These are phyloP conservation scores for Dryas integrifolia DNA, from an alignment of 331 rosid species.

Conservation along the genomic window DNA sequence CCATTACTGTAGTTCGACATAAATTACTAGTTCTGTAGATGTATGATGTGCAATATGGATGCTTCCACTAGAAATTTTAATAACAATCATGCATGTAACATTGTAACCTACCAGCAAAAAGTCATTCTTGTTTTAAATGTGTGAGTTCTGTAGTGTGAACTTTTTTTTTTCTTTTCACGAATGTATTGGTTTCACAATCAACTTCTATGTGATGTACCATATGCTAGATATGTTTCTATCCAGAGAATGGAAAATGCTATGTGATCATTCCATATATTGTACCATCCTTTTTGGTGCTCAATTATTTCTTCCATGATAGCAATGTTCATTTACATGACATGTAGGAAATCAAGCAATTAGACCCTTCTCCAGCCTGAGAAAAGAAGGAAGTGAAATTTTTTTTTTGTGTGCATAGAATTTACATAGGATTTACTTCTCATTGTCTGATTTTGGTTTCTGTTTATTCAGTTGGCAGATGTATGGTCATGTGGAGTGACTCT, in stretches of 20 bases:
- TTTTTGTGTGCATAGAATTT: neutral
- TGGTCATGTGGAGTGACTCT: slow-evolving; percentile 99
- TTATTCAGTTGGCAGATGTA: slow-evolving; percentile 81
- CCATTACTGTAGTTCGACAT: neutral
- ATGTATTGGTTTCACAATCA: neutral
- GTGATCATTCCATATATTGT: neutral
- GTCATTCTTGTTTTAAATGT: neutral
- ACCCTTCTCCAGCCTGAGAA: neutral
- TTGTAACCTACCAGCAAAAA: neutral
- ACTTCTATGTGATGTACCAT: neutral
- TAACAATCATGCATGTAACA: neutral
- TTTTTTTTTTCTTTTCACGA: neutral
- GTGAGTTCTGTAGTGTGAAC: neutral
- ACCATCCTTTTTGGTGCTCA: neutral
- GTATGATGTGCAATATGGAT: neutral
- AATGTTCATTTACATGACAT: neutral
- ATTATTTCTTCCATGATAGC: neutral
- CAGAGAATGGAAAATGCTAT: neutral
- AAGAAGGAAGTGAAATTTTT: neutral
- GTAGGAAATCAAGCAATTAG: neutral
- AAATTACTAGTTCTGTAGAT: neutral
- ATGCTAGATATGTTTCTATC: neutral
- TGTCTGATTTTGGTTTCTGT: slow-evolving; percentile 26
- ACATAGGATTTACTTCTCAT: neutral
- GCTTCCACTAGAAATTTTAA: neutral